Conservation (phyloP, 306 rosid genomes). For the Begonia peltatifolia region DNA sequence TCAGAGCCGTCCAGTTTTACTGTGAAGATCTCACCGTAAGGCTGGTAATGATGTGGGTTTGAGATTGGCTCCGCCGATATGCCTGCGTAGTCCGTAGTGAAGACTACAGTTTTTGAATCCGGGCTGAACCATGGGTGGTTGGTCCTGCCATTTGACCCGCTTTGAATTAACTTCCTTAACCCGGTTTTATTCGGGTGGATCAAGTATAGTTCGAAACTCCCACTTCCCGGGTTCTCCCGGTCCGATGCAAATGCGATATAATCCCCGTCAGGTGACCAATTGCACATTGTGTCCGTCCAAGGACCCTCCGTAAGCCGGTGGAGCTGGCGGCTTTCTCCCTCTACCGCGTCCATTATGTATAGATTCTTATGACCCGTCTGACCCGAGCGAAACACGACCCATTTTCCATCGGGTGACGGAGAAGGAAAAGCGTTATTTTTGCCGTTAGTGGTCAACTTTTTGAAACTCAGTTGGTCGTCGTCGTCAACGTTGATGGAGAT, state of each 20-base stretch:
- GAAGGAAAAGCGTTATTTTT: slow-evolving; percentile 79
- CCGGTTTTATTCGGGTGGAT: slow-evolving; percentile 77
- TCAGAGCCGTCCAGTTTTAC: slow-evolving; percentile 61
- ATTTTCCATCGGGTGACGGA: slow-evolving; percentile 60
- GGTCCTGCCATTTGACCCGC: slow-evolving; percentile 57
- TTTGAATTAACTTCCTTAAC: slow-evolving; percentile 39
- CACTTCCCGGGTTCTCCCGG: slow-evolving; percentile 42
- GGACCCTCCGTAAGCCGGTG: slow-evolving; percentile 43
- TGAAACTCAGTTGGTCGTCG: slow-evolving; percentile 7
- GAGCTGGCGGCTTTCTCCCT: slow-evolving; percentile 40
- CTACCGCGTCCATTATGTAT: slow-evolving; percentile 53
- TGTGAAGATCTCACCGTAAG: slow-evolving; percentile 71
- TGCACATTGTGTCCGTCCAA: slow-evolving; percentile 82
- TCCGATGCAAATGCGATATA: slow-evolving; percentile 79
- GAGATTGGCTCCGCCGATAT: slow-evolving; percentile 87
- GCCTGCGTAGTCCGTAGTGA: slow-evolving; percentile 59
- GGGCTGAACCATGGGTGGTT: slow-evolving; percentile 78
- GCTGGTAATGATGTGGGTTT: slow-evolving; percentile 64
- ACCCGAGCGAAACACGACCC: slow-evolving; percentile 73
- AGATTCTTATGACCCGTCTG: slow-evolving; percentile 55
- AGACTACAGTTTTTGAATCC: slow-evolving; percentile 41
- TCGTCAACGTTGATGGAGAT: slow-evolving; percentile 40
- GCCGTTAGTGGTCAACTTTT: slow-evolving; percentile 48
- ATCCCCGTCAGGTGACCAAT: slow-evolving; percentile 76
- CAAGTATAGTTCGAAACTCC: slow-evolving; percentile 50